Conservation (phyloP, 2,329 filamentous ascomycete genomes). For the Colletotrichum lentis region DNA sequence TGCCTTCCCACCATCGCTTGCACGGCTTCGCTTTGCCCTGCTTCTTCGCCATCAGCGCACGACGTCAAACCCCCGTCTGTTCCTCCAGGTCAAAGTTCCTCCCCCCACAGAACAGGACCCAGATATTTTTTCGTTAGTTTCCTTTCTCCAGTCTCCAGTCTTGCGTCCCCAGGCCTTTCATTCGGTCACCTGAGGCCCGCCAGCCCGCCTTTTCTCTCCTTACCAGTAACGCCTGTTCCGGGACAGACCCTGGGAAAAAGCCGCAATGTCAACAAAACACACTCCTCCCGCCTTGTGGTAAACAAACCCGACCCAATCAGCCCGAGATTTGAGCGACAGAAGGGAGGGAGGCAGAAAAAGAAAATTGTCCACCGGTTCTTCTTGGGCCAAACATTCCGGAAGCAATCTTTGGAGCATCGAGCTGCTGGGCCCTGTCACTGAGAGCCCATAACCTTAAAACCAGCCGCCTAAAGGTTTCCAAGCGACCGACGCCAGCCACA, state of each 20-base stretch:
- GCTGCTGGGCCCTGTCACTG: constrained; percentile 16
- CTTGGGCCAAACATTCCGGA: constrained; percentile 27
- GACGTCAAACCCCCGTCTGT: constrained; percentile 34
- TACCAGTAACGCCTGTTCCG: constrained; percentile 18
- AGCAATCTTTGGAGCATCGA: constrained; percentile 29
- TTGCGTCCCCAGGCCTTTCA: constrained; percentile 26
- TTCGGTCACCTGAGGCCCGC: constrained; percentile 32
- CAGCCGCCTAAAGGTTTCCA: constrained; percentile 15
- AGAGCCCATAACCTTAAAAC: constrained; percentile 35
- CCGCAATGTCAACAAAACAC: constrained; percentile 35
- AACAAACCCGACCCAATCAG: constrained; percentile 31
- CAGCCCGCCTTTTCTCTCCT: constrained; percentile 31
- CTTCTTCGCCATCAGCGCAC: constrained; percentile 27
- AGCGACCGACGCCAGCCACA: constrained; percentile 20
- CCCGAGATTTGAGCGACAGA: background rate
- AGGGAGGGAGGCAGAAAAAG: background rate
- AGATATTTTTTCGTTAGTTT: constrained; percentile 34
- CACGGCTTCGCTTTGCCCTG: constrained; percentile 29
- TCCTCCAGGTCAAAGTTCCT: constrained; percentile 20
- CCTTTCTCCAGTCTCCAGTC: constrained; percentile 12
- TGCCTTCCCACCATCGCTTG: constrained; percentile 19
- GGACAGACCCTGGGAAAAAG: constrained; percentile 29
- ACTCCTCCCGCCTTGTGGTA: constrained; percentile 7
- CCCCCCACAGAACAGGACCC: constrained; percentile 23
- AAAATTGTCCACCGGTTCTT: constrained; percentile 9